Percentiles rank a stretch among this genome's conserved stretches.
phyloP scores from a whole-genome alignment of 768 basidiomycete genomes.

The Sutorius australiensis region DNA sequence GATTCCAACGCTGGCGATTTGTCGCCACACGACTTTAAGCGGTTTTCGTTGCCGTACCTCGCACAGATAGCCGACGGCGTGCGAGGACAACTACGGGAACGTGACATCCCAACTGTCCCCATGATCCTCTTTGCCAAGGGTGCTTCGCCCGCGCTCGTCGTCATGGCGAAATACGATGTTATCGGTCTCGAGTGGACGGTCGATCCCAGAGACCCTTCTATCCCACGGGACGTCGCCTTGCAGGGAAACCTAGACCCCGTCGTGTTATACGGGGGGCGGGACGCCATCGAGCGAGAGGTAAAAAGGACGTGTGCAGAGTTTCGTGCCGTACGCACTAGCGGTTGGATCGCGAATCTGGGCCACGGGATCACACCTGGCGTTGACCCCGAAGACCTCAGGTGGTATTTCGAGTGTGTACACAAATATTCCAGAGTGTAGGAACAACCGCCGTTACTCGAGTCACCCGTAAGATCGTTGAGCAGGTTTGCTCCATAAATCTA shows the following conservation, averaged over 20 bases:
- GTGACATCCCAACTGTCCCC: slow-evolving; percentile 58
- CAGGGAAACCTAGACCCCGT: slow-evolving; percentile 96
- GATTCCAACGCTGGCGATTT: slow-evolving; percentile 96
- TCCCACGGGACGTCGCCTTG: slow-evolving; percentile 60
- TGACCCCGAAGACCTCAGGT: slow-evolving; percentile 86
- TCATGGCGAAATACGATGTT: slow-evolving; percentile 74
- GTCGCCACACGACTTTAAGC: slow-evolving; percentile 78
- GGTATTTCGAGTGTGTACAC: slow-evolving; percentile 88
- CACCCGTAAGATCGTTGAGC: neutral
- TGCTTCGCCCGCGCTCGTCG: slow-evolving; percentile 72
- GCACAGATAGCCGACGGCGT: slow-evolving; percentile 70
- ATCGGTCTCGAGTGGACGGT: slow-evolving; percentile 92
- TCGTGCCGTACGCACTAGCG: slow-evolving; percentile 47
- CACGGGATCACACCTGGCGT: slow-evolving; percentile 97
- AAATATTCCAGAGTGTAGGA: slow-evolving; percentile 55
- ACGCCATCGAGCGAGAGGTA: slow-evolving; percentile 83
- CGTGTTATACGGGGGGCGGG: slow-evolving; percentile 78
- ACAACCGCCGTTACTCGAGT: neutral
- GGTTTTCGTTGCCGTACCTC: slow-evolving; percentile 81
- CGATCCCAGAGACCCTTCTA: slow-evolving; percentile 60
- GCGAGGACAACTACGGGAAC: slow-evolving; percentile 49
- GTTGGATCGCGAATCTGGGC: slow-evolving; percentile 97
- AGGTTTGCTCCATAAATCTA: slow-evolving; percentile 7
- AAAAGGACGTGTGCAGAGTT: slow-evolving; percentile 82
- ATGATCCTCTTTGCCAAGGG: slow-evolving; percentile 96